Evolutionary conservation across 352 stramenopile species (phyloP).

Genomic region (Phytophthora parvispora): DNA sequence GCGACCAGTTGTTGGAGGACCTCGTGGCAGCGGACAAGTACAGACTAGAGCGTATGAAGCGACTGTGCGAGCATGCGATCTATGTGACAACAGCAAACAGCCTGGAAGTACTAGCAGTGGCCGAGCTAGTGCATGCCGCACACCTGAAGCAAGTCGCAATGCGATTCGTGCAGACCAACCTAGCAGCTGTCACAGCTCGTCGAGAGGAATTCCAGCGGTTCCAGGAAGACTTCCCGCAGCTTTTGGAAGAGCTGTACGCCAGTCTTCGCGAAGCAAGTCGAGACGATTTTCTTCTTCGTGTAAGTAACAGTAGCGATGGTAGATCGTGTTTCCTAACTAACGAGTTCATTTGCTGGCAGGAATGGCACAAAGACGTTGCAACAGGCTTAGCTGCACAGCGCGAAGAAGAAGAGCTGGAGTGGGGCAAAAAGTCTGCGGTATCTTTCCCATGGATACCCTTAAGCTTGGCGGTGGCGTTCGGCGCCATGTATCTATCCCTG

Average conservation of each 20-base stretch:
- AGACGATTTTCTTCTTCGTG: slow-evolving; percentile 42
- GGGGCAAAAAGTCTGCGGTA: slow-evolving; percentile 23
- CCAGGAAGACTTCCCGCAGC: slow-evolving; percentile 41
- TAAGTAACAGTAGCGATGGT: slow-evolving; percentile 20
- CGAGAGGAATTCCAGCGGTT: slow-evolving; percentile 43
- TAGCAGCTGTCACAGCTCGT: slow-evolving; percentile 33
- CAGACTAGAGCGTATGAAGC: slow-evolving; percentile 77
- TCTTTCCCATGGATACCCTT: slow-evolving; percentile 68
- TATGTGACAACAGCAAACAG: slow-evolving; percentile 56
- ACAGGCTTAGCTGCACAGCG: slow-evolving; percentile 27
- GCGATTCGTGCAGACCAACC: slow-evolving; percentile 41
- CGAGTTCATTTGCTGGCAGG: slow-evolving; percentile 18
- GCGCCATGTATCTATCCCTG: slow-evolving; percentile 62
- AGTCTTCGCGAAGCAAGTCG: slow-evolving; percentile 35
- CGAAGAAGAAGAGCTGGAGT: slow-evolving; percentile 38
- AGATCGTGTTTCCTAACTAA: not conserved
- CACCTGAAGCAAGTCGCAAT: slow-evolving; percentile 69
- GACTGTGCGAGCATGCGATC: slow-evolving; percentile 65
- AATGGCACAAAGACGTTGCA: slow-evolving; percentile 57
- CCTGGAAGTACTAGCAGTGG: slow-evolving; percentile 68
- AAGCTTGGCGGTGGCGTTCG: slow-evolving; percentile 60
- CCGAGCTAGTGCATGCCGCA: slow-evolving; percentile 63
- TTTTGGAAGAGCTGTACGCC: slow-evolving; percentile 58
- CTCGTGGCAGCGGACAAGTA: slow-evolving; percentile 82
- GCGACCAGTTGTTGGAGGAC: slow-evolving; percentile 72